A percentile compares a stretch with the other conserved stretches of the same genome.
These are phyloP conservation scores for Penicillium samsonianum DNA, from an alignment of 495 filamentous ascomycete species.

Conservation along the genomic window DNA sequence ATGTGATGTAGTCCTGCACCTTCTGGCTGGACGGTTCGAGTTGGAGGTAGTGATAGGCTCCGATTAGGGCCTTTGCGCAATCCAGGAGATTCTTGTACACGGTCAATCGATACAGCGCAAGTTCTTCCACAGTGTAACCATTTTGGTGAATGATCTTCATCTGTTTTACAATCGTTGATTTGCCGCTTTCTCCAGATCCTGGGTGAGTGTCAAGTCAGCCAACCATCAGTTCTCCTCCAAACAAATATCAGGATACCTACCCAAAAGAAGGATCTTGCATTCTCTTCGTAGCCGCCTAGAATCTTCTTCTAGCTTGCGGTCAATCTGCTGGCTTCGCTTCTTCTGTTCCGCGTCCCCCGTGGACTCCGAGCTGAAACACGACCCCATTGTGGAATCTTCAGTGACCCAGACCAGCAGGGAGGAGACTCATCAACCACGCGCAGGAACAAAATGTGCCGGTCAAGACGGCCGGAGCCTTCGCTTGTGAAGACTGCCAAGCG, in stretches of 20 bases:
- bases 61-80: conserved; percentile 89
- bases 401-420: conserved; percentile 29
- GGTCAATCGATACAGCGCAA: conserved; percentile 88
- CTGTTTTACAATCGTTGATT: conserved; percentile 98
- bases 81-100: conserved; percentile 98
- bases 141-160: conserved; percentile 99
- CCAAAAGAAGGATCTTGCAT: conserved; percentile 96
- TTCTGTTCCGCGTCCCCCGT: conserved; percentile 84
- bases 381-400: conserved; percentile 65
- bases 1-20: conserved; percentile 74
- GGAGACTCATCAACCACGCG: conserved; percentile 29
- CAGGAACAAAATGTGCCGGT: conserved; percentile 32
- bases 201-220: conserved; percentile 14
- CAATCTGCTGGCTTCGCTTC: conserved; percentile 91
- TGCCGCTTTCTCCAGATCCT: conserved; percentile 98
- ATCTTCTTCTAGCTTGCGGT: conserved; percentile 89
- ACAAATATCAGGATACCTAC: conserved; percentile 52
- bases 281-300: conserved; percentile 85
- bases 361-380: conserved; percentile 78
- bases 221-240: not conserved
- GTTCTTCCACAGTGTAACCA: conserved; percentile 89
- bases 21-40: conserved; percentile 71
- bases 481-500: conserved; percentile 19
- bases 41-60: conserved; percentile 82
- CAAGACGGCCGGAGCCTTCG: conserved; percentile 25